Base-by-base conservation (phyloP, 2,329 filamentous ascomycete species). In the Pyrenophora graminea region DNA sequence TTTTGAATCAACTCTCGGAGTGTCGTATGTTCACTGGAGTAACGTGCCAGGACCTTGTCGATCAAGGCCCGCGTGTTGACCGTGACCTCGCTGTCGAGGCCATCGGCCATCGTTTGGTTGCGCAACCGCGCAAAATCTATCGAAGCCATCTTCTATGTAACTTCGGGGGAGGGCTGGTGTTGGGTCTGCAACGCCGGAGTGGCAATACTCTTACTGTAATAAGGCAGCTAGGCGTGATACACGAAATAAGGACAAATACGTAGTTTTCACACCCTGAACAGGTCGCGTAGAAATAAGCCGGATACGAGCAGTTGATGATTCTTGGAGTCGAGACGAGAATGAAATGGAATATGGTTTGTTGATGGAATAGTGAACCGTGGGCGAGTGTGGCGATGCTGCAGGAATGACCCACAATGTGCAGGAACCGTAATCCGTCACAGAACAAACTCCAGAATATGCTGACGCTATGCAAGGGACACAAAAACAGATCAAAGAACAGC, bases 51-150 rank as follows among this genome's bases (percentile, higher is more conserved):
- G 9, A 99, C 93, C 75, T 99, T 99, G 77, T 97, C 95, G 70
- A 99, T 99, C 64, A 99, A 76, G 37, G 94, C 94, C 68, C 95
- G 84, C 41, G 94, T 99, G 70, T 99, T 96, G 68, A 99, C 94
- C 0, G 94, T 99, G 49, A 99, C 94, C 36, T 94, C 94, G 75
- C 97, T 94, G 74, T 97, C 94, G 64, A 96, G 91, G 55, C 91
- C 89, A 60, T 90, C 90, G 50, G 90, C 88, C 78, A 99, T 84
- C 21, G 94, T 94, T 66, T 91, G 89, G 62, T 93, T 91, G 68
- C 91, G 89, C 59, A 99, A 80, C 68, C 87, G 80, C 68, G 80
- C 81, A 64, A 82, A 84, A 62, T 85, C 82, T 52, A 82, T 66
- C 2, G 59, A 41, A 42, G 70, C 67, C 71, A 74, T 74, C 17